Percentiles rank a stretch among this genome's conserved stretches.
Conservation (phyloP, 768 basidiomycete genomes). For the Paxillus rubicundulus region DNA sequence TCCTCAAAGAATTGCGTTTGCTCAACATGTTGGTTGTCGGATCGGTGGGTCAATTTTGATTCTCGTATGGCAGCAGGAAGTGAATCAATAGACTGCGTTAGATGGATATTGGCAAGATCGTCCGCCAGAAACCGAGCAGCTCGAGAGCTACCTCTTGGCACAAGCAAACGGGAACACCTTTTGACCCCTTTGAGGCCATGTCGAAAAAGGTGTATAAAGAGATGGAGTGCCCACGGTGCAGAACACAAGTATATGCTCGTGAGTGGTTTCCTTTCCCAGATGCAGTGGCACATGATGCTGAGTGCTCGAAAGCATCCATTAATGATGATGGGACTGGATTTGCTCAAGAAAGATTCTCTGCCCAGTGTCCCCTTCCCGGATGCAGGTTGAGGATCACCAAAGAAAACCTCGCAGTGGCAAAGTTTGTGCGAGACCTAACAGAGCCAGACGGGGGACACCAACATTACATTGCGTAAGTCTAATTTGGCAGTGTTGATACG, state of each 20-base stretch:
- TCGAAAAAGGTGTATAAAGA: conserved; percentile 20
- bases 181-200: conserved; percentile 38
- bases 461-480: conserved; percentile 37
- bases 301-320: conserved; percentile 38
- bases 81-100: conserved; percentile 1
- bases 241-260: conserved; percentile 29
- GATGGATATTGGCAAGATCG: conserved; percentile 25
- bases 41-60: conserved; percentile 25
- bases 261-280: conserved; percentile 14
- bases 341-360: conserved; percentile 40
- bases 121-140: conserved; percentile 13
- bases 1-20: conserved; percentile 23
- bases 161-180: conserved; percentile 26
- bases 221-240: conserved; percentile 37
- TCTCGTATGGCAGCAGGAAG: background rate
- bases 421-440: conserved; percentile 42
- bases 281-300: background rate
- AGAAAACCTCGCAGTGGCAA: conserved; percentile 40
- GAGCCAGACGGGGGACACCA: conserved; percentile 16
- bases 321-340: conserved; percentile 45
- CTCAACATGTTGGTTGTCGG: conserved; percentile 29
- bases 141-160: conserved; percentile 20
- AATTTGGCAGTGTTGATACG: background rate
- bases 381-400: conserved; percentile 44
- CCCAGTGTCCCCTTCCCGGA: conserved; percentile 34